Evolutionary conservation across 495 filamentous ascomycete species (phyloP).

Genomic region (Aspergillus leporis): DNA sequence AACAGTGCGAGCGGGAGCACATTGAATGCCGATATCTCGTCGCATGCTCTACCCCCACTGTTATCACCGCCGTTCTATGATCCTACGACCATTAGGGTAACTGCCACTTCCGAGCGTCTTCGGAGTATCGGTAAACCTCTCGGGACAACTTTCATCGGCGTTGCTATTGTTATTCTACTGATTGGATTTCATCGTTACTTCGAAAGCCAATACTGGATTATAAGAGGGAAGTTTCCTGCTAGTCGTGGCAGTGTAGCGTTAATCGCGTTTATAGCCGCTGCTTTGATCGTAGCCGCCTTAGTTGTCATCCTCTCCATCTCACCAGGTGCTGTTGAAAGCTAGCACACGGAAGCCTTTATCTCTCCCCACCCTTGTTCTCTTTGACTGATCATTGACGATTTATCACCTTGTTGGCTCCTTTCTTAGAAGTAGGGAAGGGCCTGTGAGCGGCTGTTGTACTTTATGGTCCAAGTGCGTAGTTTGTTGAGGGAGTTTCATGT

Average conservation of each 20-base stretch:
- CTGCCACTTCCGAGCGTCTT: conserved; percentile 45
- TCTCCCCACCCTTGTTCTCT: background rate
- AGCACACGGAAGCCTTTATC: background rate
- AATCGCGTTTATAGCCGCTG: conserved; percentile 66
- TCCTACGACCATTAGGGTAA: conserved; percentile 12
- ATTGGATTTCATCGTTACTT: conserved; percentile 76
- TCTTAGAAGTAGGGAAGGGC: background rate
- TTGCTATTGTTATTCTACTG: conserved; percentile 82
- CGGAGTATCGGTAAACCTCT: conserved; percentile 87
- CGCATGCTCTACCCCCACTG: conserved; percentile 20
- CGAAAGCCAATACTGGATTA: conserved; percentile 77
- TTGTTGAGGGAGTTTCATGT: background rate
- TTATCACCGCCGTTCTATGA: conserved; percentile 26
- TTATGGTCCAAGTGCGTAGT: background rate
- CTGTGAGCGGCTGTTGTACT: background rate
- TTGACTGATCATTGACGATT: background rate
- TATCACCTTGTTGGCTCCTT: background rate
- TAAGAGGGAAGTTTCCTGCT: conserved; percentile 90
- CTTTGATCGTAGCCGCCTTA: conserved; percentile 70
- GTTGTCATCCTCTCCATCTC: conserved; percentile 70
- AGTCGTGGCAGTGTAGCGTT: conserved; percentile 84
- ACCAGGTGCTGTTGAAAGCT: conserved; percentile 48
- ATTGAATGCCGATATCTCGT: conserved; percentile 7
- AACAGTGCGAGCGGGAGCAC: conserved; percentile 56
- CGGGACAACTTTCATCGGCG: conserved; percentile 86